Evolutionary conservation across 2,329 filamentous ascomycete species (phyloP).

Genomic region (Zymoseptoria tritici): DNA sequence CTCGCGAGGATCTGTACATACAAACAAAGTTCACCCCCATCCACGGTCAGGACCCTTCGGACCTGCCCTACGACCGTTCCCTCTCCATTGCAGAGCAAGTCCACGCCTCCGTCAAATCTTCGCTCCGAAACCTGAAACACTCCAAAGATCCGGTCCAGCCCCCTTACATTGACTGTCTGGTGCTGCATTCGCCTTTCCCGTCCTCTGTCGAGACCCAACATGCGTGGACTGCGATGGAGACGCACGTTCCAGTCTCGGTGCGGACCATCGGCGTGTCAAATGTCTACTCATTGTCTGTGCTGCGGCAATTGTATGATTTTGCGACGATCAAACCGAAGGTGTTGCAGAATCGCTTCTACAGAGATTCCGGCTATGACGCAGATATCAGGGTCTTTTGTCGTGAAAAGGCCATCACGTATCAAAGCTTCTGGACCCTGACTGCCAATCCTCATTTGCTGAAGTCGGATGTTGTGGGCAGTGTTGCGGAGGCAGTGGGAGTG

Average conservation of each 20-base stretch:
- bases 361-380: constrained; percentile 52
- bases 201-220: constrained; percentile 48
- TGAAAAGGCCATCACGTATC: constrained; percentile 47
- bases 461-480: constrained; percentile 40
- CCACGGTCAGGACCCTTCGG: constrained; percentile 50
- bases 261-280: constrained; percentile 70
- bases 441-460: constrained; percentile 48
- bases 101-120: constrained; percentile 58
- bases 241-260: constrained; percentile 58
- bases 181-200: constrained; percentile 52
- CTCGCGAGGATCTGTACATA: constrained; percentile 58
- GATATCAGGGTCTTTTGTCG: constrained; percentile 51
- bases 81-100: constrained; percentile 58
- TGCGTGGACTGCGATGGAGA: constrained; percentile 60
- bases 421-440: constrained; percentile 56
- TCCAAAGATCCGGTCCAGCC: constrained; percentile 32
- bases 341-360: constrained; percentile 70
- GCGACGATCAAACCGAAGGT: constrained; percentile 50
- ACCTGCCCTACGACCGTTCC: constrained; percentile 57
- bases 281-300: constrained; percentile 46
- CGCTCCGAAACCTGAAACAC: constrained; percentile 53
- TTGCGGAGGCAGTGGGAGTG: constrained; percentile 42
- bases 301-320: constrained; percentile 46
- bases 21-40: constrained; percentile 78
- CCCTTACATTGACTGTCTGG: constrained; percentile 50